Evolutionary conservation across 2,329 filamentous ascomycete species (phyloP).

Genomic region (Teratosphaeria destructans): DNA sequence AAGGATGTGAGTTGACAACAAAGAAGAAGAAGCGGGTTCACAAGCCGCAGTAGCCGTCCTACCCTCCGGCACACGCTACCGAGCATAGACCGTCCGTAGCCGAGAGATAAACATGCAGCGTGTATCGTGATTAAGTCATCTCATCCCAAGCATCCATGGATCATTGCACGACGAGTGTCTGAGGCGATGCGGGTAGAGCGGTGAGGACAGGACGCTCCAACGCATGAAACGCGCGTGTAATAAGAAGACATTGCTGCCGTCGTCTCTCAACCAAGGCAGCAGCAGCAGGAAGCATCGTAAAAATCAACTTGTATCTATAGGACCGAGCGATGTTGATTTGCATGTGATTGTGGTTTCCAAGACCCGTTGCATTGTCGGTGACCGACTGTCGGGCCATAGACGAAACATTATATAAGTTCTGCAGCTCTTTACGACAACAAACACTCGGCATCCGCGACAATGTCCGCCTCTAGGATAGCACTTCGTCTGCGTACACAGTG

Average conservation of each 20-base stretch:
- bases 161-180: not conserved
- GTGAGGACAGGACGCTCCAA: not conserved
- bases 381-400: not conserved
- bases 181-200: not conserved
- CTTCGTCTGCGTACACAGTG: constrained; percentile 24
- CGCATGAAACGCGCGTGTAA: not conserved
- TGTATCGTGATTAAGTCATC: not conserved
- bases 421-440: not conserved
- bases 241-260: not conserved
- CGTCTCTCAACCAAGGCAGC: not conserved
- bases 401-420: not conserved
- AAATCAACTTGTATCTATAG: not conserved
- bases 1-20: not conserved
- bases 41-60: not conserved
- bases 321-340: not conserved
- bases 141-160: not conserved
- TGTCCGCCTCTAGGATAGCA: constrained; percentile 15
- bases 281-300: not conserved
- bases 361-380: not conserved
- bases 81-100: not conserved
- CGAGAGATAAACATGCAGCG: not conserved
- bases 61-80: not conserved
- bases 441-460: not conserved
- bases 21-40: not conserved
- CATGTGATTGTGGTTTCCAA: not conserved